Percentiles rank a stretch among this genome's conserved stretches.
Conservation (phyloP, 371 early-diverging fungal genomes). For the Actinomortierella ambigua region DNA sequence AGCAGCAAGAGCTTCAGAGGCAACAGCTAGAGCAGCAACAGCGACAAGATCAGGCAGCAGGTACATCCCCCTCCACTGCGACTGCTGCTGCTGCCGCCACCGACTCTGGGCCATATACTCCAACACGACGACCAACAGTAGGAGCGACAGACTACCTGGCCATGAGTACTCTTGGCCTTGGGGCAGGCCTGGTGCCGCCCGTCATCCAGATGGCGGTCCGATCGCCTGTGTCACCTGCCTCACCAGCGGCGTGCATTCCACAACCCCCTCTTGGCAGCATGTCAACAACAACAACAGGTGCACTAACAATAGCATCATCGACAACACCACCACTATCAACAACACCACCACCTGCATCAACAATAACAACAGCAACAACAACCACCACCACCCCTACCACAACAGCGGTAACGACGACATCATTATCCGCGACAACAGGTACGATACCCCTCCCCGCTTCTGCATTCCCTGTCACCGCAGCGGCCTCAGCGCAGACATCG, state of each 20-base stretch:
- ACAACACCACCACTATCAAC: too few species aligned
- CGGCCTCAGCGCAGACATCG: too few species aligned
- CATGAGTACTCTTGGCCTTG: slow-evolving; percentile 18
- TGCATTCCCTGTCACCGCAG: too few species aligned
- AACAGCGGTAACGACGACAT: too few species aligned
- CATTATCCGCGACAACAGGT: too few species aligned
- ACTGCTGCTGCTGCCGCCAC: neutral
- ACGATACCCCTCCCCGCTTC: too few species aligned
- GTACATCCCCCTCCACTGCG: neutral
- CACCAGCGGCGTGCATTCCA: neutral
- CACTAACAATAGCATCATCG: too few species aligned
- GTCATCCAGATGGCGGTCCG: neutral
- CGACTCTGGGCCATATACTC: slow-evolving; percentile 6
- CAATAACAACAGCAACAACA: too few species aligned
- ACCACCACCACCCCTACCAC: too few species aligned
- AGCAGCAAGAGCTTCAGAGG: slow-evolving; percentile 31
- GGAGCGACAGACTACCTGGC: slow-evolving; percentile 29
- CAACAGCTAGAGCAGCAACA: slow-evolving; percentile 16
- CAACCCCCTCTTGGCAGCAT: slow-evolving; percentile 11
- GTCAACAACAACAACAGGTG: too few species aligned
- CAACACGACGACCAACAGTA: slow-evolving; percentile 6
- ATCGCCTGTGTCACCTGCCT: neutral
- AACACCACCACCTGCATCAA: too few species aligned
- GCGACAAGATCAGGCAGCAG: neutral
- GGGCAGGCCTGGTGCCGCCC: slow-evolving; percentile 31